Conservation (phyloP, 2,329 filamentous ascomycete species). For the Lecanicillium sp. region DNA sequence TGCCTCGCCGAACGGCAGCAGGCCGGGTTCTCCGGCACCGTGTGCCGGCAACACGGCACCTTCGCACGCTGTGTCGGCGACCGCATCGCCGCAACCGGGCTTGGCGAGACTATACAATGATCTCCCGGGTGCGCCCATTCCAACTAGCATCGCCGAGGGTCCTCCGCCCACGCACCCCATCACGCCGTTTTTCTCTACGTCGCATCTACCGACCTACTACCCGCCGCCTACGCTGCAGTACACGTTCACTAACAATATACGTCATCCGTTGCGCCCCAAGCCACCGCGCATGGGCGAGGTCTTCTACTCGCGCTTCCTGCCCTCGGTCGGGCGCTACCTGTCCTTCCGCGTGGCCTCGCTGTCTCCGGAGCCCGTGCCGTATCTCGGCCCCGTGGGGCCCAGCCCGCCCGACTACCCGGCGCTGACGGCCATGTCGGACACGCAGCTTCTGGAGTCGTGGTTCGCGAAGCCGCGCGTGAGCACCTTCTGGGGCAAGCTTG, state of each 20-base stretch:
- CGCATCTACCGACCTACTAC: constrained; percentile 85
- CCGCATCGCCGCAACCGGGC: constrained; percentile 11
- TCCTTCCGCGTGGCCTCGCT: constrained; percentile 80
- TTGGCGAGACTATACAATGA: constrained; percentile 27
- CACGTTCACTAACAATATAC: constrained; percentile 67
- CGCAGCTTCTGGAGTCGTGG: constrained; percentile 70
- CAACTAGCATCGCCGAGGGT: constrained; percentile 25
- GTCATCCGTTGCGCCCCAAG: constrained; percentile 82
- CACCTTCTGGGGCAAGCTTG: constrained; percentile 72
- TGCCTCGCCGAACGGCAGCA: constrained; percentile 46
- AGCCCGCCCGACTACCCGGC: constrained; percentile 34
- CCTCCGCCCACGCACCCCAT: constrained; percentile 35
- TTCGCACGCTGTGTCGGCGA: constrained; percentile 16
- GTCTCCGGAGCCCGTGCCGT: constrained; percentile 55
- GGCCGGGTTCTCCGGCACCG: constrained; percentile 45
- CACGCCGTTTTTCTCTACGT: constrained; percentile 74
- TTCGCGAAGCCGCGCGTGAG: constrained; percentile 80
- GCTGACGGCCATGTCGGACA: constrained; percentile 44
- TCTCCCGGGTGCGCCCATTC: constrained; percentile 33
- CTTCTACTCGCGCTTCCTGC: constrained; percentile 84
- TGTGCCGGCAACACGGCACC: constrained; percentile 21
- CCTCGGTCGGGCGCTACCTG: constrained; percentile 75
- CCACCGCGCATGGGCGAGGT: constrained; percentile 85
- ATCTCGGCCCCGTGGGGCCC: constrained; percentile 52
- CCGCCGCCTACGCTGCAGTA: constrained; percentile 80